Base-by-base conservation (phyloP, 495 filamentous ascomycete species). In the Penicillium paradoxum region DNA sequence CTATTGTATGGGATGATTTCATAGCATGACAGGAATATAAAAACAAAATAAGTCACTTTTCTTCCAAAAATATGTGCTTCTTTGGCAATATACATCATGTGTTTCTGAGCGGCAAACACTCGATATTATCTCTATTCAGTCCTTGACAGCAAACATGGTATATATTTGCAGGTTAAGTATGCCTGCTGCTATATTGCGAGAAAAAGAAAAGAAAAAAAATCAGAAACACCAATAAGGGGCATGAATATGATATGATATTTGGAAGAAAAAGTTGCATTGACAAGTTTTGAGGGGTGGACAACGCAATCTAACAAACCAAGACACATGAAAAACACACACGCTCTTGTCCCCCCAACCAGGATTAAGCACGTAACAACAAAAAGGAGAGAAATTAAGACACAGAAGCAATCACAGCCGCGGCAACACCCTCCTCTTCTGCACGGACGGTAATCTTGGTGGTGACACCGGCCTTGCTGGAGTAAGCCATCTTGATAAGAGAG, bases 401-500 rank as follows among this genome's bases (percentile, higher is more conserved):
- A 59, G 86, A 89, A 51, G 80, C 89, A 65, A 97, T 81, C 50
- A 97, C 79, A 63, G 92, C 76, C 47, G 83, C 79, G 41, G 92
- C 92, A 56, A 98, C 84, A 45, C 89, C 89, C 65, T 92, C 90
- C 74, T 97, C 93, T 68, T 98, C 95, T 57, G 85, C 84, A 59
- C 93, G 80, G 48, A 89, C 88, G 33, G 87, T 88, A 54, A 97
- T 87, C 81, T 97, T 97, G 55, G 90, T 90, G 30, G 93, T 95
- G 18, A 97, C 90, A 18, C 93, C 93, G 32, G 83, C 86, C 77
- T 95, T 96, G 57, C 85, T 82, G 42, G 87, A 92, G 73, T 82
- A 97, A 4, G 91, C 93, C 93, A 98, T 95, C 74, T 90, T 82
- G 57, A 97, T 80, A 52, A 86, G 83, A 44, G 87, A 87, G 32